phyloP scores from a whole-genome alignment of 352 stramenopile species.

The Phytophthora hibernalis region DNA sequence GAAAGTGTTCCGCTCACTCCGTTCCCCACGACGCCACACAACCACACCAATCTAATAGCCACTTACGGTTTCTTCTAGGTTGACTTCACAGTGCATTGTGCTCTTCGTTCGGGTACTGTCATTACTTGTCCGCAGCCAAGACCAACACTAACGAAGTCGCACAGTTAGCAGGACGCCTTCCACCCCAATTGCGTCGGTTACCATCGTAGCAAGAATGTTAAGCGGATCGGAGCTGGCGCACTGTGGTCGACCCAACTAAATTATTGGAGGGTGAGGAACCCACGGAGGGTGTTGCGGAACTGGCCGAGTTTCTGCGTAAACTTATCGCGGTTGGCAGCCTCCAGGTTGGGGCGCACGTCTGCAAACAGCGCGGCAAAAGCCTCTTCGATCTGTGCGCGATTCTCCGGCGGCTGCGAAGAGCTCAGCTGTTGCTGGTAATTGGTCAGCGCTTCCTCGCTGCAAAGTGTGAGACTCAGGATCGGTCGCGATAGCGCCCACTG shows the following conservation, averaged over 20 bases:
- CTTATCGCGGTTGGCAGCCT: slow-evolving; percentile 97
- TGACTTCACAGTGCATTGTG: slow-evolving; percentile 8
- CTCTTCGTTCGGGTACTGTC: background rate
- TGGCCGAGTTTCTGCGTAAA: slow-evolving; percentile 98
- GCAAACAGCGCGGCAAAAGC: slow-evolving; percentile 96
- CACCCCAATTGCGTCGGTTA: slow-evolving; percentile 9
- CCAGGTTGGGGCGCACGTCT: slow-evolving; percentile 96
- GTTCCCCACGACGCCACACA: slow-evolving; percentile 14
- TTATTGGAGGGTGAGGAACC: slow-evolving; percentile 94
- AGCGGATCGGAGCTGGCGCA: slow-evolving; percentile 11
- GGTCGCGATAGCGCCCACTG: slow-evolving; percentile 98
- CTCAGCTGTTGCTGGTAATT: slow-evolving; percentile 96
- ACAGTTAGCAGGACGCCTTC: slow-evolving; percentile 5
- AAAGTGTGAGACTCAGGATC: slow-evolving; percentile 97
- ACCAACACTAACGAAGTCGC: slow-evolving; percentile 6
- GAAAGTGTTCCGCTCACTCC: slow-evolving; percentile 19
- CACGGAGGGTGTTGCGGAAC: slow-evolving; percentile 95
- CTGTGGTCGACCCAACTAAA: slow-evolving; percentile 24
- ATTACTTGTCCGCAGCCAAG: background rate
- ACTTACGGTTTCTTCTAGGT: slow-evolving; percentile 10
- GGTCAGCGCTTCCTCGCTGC: slow-evolving; percentile 92
- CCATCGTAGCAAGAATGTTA: slow-evolving; percentile 2
- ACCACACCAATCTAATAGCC: slow-evolving; percentile 26
- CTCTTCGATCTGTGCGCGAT: slow-evolving; percentile 95
- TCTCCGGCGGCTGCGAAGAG: slow-evolving; percentile 93